phyloP scores from a whole-genome alignment of 1,139 yeast species.

The Geotrichum cucujoidarum region DNA sequence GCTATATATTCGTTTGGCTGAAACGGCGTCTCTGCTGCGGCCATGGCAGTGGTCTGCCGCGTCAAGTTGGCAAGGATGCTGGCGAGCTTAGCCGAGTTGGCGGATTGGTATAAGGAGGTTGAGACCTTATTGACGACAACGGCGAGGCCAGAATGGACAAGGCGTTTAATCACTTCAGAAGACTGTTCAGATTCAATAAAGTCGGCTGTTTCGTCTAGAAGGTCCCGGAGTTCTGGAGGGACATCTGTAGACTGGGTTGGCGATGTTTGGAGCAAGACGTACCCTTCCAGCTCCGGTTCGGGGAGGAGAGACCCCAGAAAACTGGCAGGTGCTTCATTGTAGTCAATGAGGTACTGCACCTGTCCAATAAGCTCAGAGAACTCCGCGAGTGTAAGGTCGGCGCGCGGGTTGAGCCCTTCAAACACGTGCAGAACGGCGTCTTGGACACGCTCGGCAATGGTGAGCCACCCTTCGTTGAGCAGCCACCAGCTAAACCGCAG shows the following conservation, averaged over 20 bases:
- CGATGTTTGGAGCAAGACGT: conserved; percentile 36
- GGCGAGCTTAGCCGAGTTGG: conserved; percentile 50
- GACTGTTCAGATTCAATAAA: conserved; percentile 45
- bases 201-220: conserved; percentile 50
- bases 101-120: conserved; percentile 23
- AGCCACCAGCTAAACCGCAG: conserved; percentile 93
- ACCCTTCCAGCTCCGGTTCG: conserved; percentile 39
- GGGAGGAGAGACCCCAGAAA: conserved; percentile 39
- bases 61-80: conserved; percentile 63
- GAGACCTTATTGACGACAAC: conserved; percentile 29
- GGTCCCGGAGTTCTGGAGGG: conserved; percentile 30
- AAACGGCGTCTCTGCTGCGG: conserved; percentile 41
- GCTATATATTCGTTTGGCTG: conserved; percentile 47
- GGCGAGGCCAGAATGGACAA: conserved; percentile 39
- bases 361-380: conserved; percentile 48
- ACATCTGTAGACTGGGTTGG: conserved; percentile 8
- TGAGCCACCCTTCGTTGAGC: conserved; percentile 76
- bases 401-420: conserved; percentile 59
- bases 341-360: conserved; percentile 42
- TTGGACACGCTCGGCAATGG: conserved; percentile 52
- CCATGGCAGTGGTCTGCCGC: conserved; percentile 56
- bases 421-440: conserved; percentile 58
- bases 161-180: conserved; percentile 37
- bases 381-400: conserved; percentile 59
- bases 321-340: conserved; percentile 19